phyloP scores from a whole-genome alignment of 169 alveolate genomes.

The Pseudocohnilembus persalinus region DNA sequence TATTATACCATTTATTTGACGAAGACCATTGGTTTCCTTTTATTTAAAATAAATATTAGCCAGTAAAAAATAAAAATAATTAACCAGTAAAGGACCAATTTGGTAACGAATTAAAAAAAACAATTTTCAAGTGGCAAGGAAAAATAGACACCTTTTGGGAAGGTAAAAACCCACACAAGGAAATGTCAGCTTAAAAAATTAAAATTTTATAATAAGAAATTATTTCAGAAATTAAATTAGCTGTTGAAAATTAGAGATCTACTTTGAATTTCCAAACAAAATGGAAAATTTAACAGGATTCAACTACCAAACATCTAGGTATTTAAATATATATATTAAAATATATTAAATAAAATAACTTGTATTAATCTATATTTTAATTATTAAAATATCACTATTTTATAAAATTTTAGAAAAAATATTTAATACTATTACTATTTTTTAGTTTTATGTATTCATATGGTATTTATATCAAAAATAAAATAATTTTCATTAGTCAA shows the following conservation, averaged over 20 bases:
- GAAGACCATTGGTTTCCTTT: not conserved
- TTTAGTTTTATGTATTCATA: no score
- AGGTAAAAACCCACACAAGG: not conserved
- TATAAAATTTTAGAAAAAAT: no score
- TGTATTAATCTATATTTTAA: no score
- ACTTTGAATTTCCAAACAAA: not conserved
- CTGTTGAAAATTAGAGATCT: not conserved
- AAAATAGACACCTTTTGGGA: not conserved
- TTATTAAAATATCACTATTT: no score
- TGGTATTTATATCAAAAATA: no score
- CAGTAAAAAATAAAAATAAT: no score
- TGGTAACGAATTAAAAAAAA: no score
- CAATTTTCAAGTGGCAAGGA: not conserved
- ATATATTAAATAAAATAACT: no score
- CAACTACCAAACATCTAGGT: not conserved
- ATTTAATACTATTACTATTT: no score
- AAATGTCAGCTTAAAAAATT: not conserved
- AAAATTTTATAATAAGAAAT: not conserved
- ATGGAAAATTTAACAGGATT: not conserved
- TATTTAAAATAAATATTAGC: no score
- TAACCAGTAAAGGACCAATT: not conserved
- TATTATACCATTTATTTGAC: constrained; percentile 25
- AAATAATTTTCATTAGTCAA: no score
- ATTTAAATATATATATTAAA: no score
- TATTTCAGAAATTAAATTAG: not conserved